Conservation (phyloP, 306 rosid species). For the Prunus padus region DNA sequence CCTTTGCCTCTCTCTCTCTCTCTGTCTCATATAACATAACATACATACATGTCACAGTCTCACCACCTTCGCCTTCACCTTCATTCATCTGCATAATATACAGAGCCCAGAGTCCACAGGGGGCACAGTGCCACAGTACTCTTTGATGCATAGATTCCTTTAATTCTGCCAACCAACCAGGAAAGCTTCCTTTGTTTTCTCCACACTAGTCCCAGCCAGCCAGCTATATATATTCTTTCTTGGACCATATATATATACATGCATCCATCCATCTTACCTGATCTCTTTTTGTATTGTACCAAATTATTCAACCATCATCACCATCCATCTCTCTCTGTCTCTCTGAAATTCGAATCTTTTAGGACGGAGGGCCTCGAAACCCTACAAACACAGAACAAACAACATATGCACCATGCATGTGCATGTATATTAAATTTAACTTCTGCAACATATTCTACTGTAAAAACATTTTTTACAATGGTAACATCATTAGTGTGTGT, state of each 20-base stretch:
- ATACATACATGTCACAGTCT: too few species aligned
- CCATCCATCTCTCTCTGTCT: conserved; percentile 1
- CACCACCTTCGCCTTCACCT: neutral
- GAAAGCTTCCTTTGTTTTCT: conserved; percentile 39
- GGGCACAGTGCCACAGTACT: conserved; percentile 9
- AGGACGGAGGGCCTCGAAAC: conserved; percentile 22
- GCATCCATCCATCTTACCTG: neutral
- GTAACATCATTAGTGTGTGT: too few species aligned
- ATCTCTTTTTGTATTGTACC: conserved; percentile 15
- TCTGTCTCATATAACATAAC: too few species aligned
- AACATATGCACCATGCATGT: conserved; percentile 6
- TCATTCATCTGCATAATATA: neutral
- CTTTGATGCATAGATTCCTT: conserved; percentile 41
- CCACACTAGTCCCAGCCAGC: conserved; percentile 26
- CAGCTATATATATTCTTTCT: conserved; percentile 1
- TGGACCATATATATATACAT: conserved; percentile 28
- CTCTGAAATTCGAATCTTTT: conserved; percentile 41
- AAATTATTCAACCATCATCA: neutral
- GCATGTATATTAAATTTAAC: too few species aligned
- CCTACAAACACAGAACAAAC: neutral
- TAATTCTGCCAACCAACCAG: conserved; percentile 28
- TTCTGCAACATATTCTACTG: too few species aligned
- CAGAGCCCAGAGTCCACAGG: conserved; percentile 15
- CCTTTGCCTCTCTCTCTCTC: too few species aligned
- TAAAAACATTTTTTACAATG: too few species aligned